Conservation (phyloP, 352 stramenopile genomes). For the Phytopythium montanum region DNA sequence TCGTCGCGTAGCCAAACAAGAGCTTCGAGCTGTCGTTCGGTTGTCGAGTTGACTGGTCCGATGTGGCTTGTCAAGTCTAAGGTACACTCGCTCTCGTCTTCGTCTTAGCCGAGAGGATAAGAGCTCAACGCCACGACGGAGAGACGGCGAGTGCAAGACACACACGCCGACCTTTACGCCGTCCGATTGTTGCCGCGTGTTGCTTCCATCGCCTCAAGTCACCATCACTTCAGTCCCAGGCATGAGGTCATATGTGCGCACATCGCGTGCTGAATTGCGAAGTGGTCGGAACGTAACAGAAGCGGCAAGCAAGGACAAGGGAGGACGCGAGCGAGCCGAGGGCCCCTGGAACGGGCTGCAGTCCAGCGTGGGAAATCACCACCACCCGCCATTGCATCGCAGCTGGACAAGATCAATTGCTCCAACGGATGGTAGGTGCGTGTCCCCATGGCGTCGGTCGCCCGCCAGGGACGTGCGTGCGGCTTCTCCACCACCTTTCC, state of each 20-base stretch:
- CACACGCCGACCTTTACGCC: not conserved
- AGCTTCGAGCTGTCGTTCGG: not conserved
- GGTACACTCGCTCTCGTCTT: not conserved
- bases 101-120: not conserved
- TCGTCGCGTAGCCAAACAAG: not conserved
- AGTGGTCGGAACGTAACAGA: not conserved
- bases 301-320: no score
- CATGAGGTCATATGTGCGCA: not conserved
- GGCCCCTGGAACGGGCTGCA: not conserved
- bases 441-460: not conserved
- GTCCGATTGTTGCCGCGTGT: not conserved
- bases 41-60: not conserved
- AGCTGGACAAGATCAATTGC: not conserved
- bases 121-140: constrained; percentile 1
- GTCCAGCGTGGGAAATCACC: not conserved
- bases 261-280: not conserved
- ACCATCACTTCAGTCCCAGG: not conserved
- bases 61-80: not conserved
- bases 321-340: not conserved
- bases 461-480: no score
- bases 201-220: not conserved
- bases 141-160: not conserved
- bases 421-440: not conserved
- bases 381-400: not conserved
- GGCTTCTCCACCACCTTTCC: no score